Evolutionary conservation across 495 filamentous ascomycete genomes (phyloP), one percentile per base, ranked within the genome.

Genomic region (Daldinia vernicosa): DNA sequence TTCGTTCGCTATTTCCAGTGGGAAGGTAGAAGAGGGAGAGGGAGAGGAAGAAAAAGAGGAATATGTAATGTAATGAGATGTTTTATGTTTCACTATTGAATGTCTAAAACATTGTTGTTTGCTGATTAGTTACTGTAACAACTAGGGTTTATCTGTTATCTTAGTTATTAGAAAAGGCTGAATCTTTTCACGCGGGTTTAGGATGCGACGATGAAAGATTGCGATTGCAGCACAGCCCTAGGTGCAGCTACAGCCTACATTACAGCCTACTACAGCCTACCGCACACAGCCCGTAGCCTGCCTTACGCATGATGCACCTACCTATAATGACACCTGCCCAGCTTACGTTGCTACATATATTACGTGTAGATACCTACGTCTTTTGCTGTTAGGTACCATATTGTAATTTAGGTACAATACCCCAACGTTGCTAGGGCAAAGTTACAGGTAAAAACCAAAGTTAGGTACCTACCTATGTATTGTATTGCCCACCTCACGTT

Each of bases 171-270:
- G 45, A 50, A 67, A 67, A 72, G 70, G 61, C 60, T 64, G 67
- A 57, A 63, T 65, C 50, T 64, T 69, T 68, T 65, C n/a, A 35
- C n/a, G 32, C 27, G 32, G 17, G 14, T 43, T 65, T 39, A 68
- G 60, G 60, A 67, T 72, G 64, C 70, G 70, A 70, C 58, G 37
- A 71, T 43, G 57, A 68, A 68, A 60, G 60, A 64, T 65, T 68
- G 69, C 69, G 69, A 71, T 66, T 30, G 53, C 59, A 67, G 63
- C 69, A 66, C 63, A 71, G 68, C 69, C 63, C 63, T 67, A 63
- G 63, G 58, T 59, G 50, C 68, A 71, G 58, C 24, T 24, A 32
- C n/a, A n/a, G n/a, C n/a, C n/a, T 28, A 6, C 6, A 28, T 6
- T 66, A n/a, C 26, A 52, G 24, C 17, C 37, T 51, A 61, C 37